Conservation (phyloP, 768 basidiomycete species). For the Terana coerulea region DNA sequence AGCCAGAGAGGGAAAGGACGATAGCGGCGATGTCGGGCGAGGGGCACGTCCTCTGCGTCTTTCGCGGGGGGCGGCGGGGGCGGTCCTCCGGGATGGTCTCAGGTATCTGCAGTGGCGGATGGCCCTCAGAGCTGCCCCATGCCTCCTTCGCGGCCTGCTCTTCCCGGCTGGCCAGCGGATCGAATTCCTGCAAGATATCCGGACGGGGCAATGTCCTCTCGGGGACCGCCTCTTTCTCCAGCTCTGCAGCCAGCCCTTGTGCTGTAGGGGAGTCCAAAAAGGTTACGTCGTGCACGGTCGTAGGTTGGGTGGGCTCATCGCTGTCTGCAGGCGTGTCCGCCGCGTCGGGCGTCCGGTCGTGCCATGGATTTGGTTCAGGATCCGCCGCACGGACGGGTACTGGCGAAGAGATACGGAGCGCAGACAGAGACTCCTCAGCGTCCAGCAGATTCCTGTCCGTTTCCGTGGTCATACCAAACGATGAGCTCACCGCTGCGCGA, state of each 20-base stretch:
- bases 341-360: not conserved
- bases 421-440: not conserved
- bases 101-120: conserved; percentile 44
- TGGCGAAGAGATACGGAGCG: not conserved
- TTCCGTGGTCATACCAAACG: not conserved
- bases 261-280: conserved; percentile 38
- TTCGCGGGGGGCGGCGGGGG: conserved; percentile 30
- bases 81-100: not conserved
- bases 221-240: conserved; percentile 5
- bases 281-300: conserved; percentile 39
- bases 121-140: conserved; percentile 60
- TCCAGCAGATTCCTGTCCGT: not conserved
- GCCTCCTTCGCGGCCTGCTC: conserved; percentile 59
- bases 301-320: conserved; percentile 1
- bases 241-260: conserved; percentile 32
- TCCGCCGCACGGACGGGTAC: not conserved
- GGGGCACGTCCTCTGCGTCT: not conserved
- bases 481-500: too few relatives aligned
- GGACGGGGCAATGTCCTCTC: conserved; percentile 19
- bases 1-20: conserved; percentile 60
- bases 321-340: not conserved
- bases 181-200: conserved; percentile 57
- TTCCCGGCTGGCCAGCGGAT: conserved; percentile 57
- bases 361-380: conserved; percentile 6
- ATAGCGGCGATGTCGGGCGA: conserved; percentile 32